Evolutionary conservation across 331 rosid species (phyloP), one percentile per base, ranked within the genome.

Genomic region (Pyracantha coccinea): DNA sequence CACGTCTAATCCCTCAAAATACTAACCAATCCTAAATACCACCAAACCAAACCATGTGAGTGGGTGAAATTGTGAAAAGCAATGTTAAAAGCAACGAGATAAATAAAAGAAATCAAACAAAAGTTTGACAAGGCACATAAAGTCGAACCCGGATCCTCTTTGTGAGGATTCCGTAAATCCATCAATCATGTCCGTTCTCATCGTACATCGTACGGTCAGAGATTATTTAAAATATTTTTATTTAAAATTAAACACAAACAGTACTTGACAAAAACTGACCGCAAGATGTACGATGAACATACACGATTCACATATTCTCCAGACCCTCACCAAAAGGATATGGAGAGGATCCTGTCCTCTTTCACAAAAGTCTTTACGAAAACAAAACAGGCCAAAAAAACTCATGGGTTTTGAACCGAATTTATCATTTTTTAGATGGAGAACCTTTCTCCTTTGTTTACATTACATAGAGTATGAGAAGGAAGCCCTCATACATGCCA

Each of bases 131-230:
- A 13, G 35, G 66, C 16, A 61, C 20, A 27, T 23, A 58, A 23
- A 21, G 31, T 5, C 44, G 44, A 35, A 35, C 44, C 1, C 12
- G 13, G 0, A 35, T 35, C 13, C 44, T 35, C 4, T 35, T 35
- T 35, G 4, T 0, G 1, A 9, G 13, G 1, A 35, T 35, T 35
- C 0, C 4, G 4, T 0, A 1, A 35, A 35, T 35, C 1, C 12
- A 35, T 35, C 4, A 9, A 9, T 35, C 4, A 0, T 35, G 0
- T 35, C 0, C 0, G 0, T 9, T 35, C 0, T 35, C 0, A 9
- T 35, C 1, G 13, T 35, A 35, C 0, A 35, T 35, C 4, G 0
- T 35, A 0, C 0, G 13, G 0, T 35, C 0, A 35, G 0, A 35
- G 9, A 35, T 35, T 35, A 35, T 35, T 35, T 35, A 8, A 35